Base-by-base conservation (phyloP, 768 basidiomycete species). In the Porphyrellus cyaneotinctus region DNA sequence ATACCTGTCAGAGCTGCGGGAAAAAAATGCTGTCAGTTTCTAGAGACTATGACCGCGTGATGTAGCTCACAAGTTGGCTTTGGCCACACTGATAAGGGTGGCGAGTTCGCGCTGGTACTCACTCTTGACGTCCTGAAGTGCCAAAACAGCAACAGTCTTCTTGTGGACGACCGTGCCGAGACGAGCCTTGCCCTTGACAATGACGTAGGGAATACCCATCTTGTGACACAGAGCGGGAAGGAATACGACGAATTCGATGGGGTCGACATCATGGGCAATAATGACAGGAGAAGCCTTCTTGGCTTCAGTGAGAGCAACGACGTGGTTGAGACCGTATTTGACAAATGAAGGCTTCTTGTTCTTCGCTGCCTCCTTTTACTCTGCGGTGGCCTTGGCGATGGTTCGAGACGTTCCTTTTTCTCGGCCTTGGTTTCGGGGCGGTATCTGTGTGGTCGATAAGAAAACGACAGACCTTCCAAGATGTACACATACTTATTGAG, bases 171-270 rank as follows among this genome's bases (percentile, higher is more conserved):
- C 93, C 8, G 95, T 92, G 63, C 95, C 95, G 66, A 98, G 91
- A 70, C 95, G 91, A 51, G 95, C 92, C 77, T 97, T 97, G 76
- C 90, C 88, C 79, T 97, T 97, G 63, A 95, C 94, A 60, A 99
- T 97, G 59, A 94, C 91, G 75, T 98, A 97, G 36, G 95, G 95
- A 31, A 97, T 89, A 72, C 95, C 95, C 95, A 97, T 97, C 85
- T 98, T 97, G 74, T 93, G 87, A 79, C 95, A 98, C 55, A 97
- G 86, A 50, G 95, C 94, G 51, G 95, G 95, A 54, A 98, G 81
- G 87, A 91, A 98, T 74, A 99, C 84, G 60, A 99, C 95, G 64
- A 99, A 88, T 77, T 99, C 95, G 59, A 98, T 97, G 37, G 95
- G 95, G 80, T 99, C 95, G 56, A 99, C 95, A 70, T 98, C 95